Base-by-base conservation (phyloP, 495 filamentous ascomycete genomes). In the Wilcoxina mikolae region DNA sequence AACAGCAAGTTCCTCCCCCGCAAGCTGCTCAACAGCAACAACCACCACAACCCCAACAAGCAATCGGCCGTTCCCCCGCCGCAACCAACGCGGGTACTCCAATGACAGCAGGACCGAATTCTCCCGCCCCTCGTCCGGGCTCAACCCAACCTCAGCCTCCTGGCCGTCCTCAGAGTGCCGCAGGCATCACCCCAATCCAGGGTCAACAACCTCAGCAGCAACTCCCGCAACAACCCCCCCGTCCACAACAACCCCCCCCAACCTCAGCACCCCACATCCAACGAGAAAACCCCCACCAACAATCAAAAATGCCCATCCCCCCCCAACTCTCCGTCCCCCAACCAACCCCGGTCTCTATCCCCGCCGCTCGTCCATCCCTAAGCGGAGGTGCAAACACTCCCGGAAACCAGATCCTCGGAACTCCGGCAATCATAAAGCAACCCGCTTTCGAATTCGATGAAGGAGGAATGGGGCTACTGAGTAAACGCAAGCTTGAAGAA, bases 401-500 rank as follows among this genome's bases (percentile, higher is more conserved):
- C 2, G 78, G 79, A 1, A 79, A 81, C 53, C 86, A 85, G 41
- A 78, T 88, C 53, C 82, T 95, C 77, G 78, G 80, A 25, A 88
- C 95, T 60, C 90, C 93, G 1, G 86, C 82, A 2, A 75, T 96
- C 53, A 70, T 80, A 54, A 91, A 87, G 62, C 78, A 82, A 56
- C 87, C 88, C 0, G 73, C 78, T 0, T 90, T 80, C 64, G 82
- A 84, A 28, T 80, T 94, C 43, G 90, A 95, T 64, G 85, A 84
- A 27, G 87, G 91, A 59, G 87, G 84, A 11, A 87, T 94, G 67
- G 78, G 87, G 20, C 80, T 98, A 2, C 73, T 96, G 15, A 89
- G 81, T 69, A 94, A 94, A 78, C 89, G 90, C 71, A 95, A 94
- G 73, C 77, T 98, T 29, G 88, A 98, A 67, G 89, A 95, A 64